phyloP scores from a whole-genome alignment of 192 early-diverging fungal species.

The Thamnidium elegans region DNA sequence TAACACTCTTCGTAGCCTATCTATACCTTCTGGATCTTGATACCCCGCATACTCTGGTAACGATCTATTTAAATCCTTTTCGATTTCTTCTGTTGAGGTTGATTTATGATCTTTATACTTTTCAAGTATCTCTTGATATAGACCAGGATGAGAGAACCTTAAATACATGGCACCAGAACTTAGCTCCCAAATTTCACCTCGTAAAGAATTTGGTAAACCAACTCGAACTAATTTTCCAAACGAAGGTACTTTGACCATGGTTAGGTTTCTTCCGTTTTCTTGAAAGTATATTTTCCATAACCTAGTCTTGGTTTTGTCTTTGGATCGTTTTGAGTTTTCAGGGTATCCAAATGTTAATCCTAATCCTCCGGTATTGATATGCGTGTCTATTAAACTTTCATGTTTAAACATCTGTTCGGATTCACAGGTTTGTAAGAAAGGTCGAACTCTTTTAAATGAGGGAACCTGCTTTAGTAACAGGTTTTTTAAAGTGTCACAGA shows the following conservation, averaged over 20 bases:
- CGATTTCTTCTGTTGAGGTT: conserved; percentile 83
- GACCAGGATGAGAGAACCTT: conserved; percentile 71
- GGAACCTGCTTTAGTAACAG: conserved; percentile 69
- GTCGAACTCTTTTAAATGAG: conserved; percentile 76
- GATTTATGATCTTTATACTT: conserved; percentile 61
- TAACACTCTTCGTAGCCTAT: conserved; percentile 88
- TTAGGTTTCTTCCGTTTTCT: conserved; percentile 80
- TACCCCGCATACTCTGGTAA: conserved; percentile 93
- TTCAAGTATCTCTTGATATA: conserved; percentile 63
- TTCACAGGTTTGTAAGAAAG: conserved; percentile 72
- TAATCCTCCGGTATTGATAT: conserved; percentile 59
- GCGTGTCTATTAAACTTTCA: conserved; percentile 21
- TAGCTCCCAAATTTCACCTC: conserved; percentile 90
- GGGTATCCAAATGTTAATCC: conserved; percentile 72
- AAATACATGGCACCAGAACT: conserved; percentile 78
- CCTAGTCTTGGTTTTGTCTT: conserved; percentile 70
- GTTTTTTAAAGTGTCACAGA: conserved; percentile 75
- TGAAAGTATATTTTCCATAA: conserved; percentile 75
- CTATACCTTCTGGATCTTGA: conserved; percentile 88
- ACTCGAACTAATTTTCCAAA: conserved; percentile 80
- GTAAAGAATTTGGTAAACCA: conserved; percentile 75
- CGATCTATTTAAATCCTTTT: conserved; percentile 87
- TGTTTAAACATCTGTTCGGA: conserved; percentile 78
- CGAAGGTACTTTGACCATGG: conserved; percentile 67
- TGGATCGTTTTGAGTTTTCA: conserved; percentile 64